Conservation (phyloP, 257 asterid species). For the Ehretia macrophylla region DNA sequence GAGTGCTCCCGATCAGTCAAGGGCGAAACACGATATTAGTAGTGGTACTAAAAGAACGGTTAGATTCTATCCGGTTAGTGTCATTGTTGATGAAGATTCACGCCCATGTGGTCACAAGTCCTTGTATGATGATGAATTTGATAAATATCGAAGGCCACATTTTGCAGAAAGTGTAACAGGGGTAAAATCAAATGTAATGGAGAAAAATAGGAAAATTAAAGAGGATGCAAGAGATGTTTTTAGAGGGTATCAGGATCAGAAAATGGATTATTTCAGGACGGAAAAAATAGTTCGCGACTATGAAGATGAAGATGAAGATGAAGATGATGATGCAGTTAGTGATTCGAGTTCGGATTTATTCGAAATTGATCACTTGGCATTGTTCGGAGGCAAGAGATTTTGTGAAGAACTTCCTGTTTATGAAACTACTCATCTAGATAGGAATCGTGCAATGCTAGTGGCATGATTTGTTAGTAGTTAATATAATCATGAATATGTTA, state of each 20-base stretch:
- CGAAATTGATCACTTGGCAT: conserved; percentile 64
- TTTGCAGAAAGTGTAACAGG: conserved; percentile 15
- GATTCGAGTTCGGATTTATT: conserved; percentile 85
- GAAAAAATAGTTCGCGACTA: not conserved
- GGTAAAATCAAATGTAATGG: not conserved
- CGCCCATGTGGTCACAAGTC: conserved; percentile 48
- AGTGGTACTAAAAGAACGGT: conserved; percentile 48
- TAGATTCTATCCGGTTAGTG: conserved; percentile 53
- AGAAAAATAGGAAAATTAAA: not conserved
- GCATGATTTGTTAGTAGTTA: conserved; percentile 41
- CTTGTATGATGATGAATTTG: conserved; percentile 19
- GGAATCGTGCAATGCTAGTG: conserved; percentile 46
- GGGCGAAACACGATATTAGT: conserved; percentile 26
- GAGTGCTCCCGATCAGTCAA: conserved; percentile 29
- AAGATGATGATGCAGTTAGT: conserved; percentile 46
- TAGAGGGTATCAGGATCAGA: not conserved
- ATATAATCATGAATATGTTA: conserved; percentile 5
- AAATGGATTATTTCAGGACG: not conserved
- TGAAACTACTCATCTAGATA: conserved; percentile 57
- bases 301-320: conserved; percentile 20
- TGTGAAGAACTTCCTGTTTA: conserved; percentile 81
- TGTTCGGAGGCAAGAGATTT: conserved; percentile 44
- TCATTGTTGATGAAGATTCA: conserved; percentile 52
- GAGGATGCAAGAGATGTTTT: not conserved
- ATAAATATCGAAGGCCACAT: conserved; percentile 20